Conservation (phyloP, 2,329 filamentous ascomycete genomes). For the Arthroderma sp. region DNA sequence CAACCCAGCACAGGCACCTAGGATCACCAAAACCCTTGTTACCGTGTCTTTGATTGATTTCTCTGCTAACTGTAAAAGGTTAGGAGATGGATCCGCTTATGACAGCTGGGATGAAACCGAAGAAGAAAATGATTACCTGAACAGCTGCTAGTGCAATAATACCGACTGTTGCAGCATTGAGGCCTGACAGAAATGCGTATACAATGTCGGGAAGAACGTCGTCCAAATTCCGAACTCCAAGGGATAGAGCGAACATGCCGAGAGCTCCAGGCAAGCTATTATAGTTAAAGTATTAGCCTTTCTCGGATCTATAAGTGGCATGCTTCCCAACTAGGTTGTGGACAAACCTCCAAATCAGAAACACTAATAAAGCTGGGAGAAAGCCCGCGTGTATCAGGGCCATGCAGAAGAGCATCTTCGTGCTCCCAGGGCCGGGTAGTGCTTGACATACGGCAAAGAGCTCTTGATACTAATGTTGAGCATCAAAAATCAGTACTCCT, state of each 20-base stretch:
- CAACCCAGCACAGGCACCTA: conserved; percentile 50
- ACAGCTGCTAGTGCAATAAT: conserved; percentile 59
- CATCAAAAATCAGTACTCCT: conserved; percentile 1
- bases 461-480: conserved; percentile 48
- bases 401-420: conserved; percentile 59
- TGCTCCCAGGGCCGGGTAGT: conserved; percentile 53
- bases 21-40: conserved; percentile 50
- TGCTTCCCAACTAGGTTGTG: background rate
- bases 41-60: conserved; percentile 55
- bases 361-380: conserved; percentile 43
- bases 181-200: conserved; percentile 56
- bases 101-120: background rate
- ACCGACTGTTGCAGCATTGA: conserved; percentile 60
- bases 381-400: conserved; percentile 51
- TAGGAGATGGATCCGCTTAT: conserved; percentile 1
- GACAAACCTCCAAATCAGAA: conserved; percentile 50
- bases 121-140: conserved; percentile 15
- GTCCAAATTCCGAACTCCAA: conserved; percentile 50
- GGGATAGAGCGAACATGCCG: conserved; percentile 54
- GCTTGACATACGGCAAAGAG: conserved; percentile 58
- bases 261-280: conserved; percentile 52
- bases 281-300: background rate
- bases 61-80: conserved; percentile 40
- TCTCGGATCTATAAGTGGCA: background rate
- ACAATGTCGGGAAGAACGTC: conserved; percentile 47